These are phyloP conservation scores for Hypoxylon sp. DNA, from an alignment of 2,329 filamentous ascomycete species.

Conservation along the genomic window DNA sequence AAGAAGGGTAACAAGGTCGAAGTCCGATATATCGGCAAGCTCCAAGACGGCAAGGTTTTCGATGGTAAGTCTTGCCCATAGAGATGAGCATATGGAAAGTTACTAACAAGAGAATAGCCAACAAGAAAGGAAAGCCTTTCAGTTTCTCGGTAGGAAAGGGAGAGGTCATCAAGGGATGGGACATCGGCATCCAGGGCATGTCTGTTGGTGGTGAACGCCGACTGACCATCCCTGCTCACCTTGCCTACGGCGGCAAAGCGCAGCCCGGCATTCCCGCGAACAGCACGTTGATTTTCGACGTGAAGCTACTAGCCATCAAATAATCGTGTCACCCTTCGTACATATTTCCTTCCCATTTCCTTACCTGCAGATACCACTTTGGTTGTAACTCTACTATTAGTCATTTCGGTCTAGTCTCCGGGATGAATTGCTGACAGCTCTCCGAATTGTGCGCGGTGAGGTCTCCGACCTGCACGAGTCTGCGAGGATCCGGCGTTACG, in stretches of 20 bases:
- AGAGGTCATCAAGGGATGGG: slow-evolving; percentile 99
- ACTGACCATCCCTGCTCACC: slow-evolving; percentile 86
- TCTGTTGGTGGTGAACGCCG: slow-evolving; percentile 92
- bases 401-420: slow-evolving; percentile 33
- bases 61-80: slow-evolving; percentile 75
- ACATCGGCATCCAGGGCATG: slow-evolving; percentile 94
- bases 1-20: slow-evolving; percentile 93
- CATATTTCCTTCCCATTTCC: slow-evolving; percentile 36
- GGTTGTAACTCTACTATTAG: slow-evolving; percentile 50
- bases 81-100: slow-evolving; percentile 62
- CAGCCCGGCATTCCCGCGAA: slow-evolving; percentile 90
- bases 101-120: slow-evolving; percentile 70
- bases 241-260: slow-evolving; percentile 90
- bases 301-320: slow-evolving; percentile 88
- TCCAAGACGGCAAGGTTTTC: slow-evolving; percentile 93
- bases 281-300: slow-evolving; percentile 92
- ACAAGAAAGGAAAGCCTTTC: slow-evolving; percentile 99
- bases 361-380: slow-evolving; percentile 48
- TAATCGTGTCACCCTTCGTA: slow-evolving; percentile 60
- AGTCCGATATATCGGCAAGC: slow-evolving; percentile 99
- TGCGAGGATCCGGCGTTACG: slow-evolving; percentile 58
- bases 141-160: slow-evolving; percentile 93
- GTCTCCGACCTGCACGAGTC: slow-evolving; percentile 65
- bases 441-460: slow-evolving; percentile 57
- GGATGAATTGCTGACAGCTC: slow-evolving; percentile 35